Percentiles rank a stretch among this genome's conserved stretches.
phyloP scores from a whole-genome alignment of 352 stramenopile species.

The Globisporangium solare region DNA sequence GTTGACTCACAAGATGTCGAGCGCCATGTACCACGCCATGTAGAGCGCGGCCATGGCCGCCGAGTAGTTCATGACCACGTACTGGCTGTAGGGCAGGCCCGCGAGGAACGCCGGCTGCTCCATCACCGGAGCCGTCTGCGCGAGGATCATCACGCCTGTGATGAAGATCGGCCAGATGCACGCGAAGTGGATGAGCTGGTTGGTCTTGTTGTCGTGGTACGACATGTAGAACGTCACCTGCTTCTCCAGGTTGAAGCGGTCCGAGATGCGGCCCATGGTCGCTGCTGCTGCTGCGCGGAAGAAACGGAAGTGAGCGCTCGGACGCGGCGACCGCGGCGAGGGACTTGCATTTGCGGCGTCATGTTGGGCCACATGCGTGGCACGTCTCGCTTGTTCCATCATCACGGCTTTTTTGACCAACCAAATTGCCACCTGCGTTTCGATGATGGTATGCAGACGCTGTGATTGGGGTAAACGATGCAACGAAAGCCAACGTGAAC shows the following conservation, averaged over 20 bases:
- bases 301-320: constrained; percentile 4
- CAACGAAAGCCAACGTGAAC: too few species aligned
- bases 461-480: too few species aligned
- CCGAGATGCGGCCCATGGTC: constrained; percentile 25
- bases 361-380: too few species aligned
- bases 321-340: too few species aligned
- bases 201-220: constrained; percentile 55
- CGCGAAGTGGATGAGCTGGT: constrained; percentile 58
- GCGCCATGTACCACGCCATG: constrained; percentile 47
- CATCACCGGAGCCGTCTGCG: constrained; percentile 19
- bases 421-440: too few species aligned
- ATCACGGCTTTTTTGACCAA: too few species aligned
- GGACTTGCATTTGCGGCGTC: too few species aligned
- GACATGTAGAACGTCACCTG: constrained; percentile 62
- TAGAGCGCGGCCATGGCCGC: constrained; percentile 29
- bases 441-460: too few species aligned
- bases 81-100: constrained; percentile 19
- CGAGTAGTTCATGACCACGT: constrained; percentile 40
- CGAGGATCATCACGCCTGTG: constrained; percentile 38
- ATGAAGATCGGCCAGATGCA: constrained; percentile 67
- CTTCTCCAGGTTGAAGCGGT: constrained; percentile 54
- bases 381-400: too few species aligned
- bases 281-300: background rate
- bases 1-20: constrained; percentile 27
- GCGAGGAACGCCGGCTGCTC: constrained; percentile 22